Conservation (phyloP, 1,284 basidiomycete genomes). For the Heliocybe sulcata region DNA sequence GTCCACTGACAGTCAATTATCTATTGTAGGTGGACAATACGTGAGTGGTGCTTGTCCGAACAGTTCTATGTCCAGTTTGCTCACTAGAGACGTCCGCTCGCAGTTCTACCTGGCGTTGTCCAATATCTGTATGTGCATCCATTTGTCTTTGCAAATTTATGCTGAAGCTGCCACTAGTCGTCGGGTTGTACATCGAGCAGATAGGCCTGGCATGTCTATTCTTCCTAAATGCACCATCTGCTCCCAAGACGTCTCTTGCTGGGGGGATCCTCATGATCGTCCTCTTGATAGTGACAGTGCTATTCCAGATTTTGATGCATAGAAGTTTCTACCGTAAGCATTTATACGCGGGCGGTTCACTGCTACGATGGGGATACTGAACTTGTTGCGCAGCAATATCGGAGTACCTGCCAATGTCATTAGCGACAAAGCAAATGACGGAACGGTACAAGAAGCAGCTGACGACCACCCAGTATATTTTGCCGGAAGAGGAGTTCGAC, state of each 20-base stretch:
- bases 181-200: conserved; percentile 66
- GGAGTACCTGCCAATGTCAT: conserved; percentile 50
- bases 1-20: no score
- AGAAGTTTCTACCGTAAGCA: conserved; percentile 32
- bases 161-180: conserved; percentile 32
- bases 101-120: conserved; percentile 73
- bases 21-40: conserved; percentile 37
- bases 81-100: no score
- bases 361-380: not conserved
- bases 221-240: conserved; percentile 43
- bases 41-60: no score
- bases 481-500: conserved; percentile 28
- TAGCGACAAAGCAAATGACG: conserved; percentile 47
- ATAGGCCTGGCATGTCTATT: conserved; percentile 60
- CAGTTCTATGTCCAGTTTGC: no score
- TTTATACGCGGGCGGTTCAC: not conserved
- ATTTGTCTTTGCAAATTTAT: not conserved
- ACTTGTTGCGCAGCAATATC: conserved; percentile 30
- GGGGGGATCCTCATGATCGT: conserved; percentile 53
- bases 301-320: conserved; percentile 31
- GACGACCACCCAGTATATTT: conserved; percentile 10
- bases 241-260: not conserved
- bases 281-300: conserved; percentile 48
- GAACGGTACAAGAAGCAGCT: conserved; percentile 25
- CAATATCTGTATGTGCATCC: conserved; percentile 43